These are phyloP conservation scores for Schwanniomyces polymorphus DNA, from an alignment of 805 yeast genomes.

Conservation along the genomic window DNA sequence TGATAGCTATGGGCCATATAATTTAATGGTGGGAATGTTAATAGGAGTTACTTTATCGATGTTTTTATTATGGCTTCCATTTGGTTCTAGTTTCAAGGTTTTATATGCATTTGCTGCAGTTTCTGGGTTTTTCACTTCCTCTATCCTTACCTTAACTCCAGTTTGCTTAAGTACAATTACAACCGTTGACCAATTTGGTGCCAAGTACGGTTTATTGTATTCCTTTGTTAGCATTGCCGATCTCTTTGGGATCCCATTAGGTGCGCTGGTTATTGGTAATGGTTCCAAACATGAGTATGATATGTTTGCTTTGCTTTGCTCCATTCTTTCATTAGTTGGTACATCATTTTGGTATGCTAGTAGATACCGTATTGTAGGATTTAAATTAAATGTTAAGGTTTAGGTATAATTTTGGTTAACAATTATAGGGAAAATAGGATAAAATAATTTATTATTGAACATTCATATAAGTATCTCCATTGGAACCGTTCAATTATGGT, in stretches of 20 bases:
- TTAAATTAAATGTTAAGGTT: constrained; percentile 20
- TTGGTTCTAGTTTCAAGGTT: constrained; percentile 44
- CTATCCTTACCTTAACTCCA: constrained; percentile 65
- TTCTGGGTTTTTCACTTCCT: constrained; percentile 61
- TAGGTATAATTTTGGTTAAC: constrained; percentile 3
- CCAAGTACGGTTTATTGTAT: constrained; percentile 66
- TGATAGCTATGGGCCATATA: constrained; percentile 56
- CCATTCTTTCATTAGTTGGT: constrained; percentile 25
- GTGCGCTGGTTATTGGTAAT: constrained; percentile 35
- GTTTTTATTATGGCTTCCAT: constrained; percentile 66
- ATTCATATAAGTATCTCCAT: too few relatives aligned
- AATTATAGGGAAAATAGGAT: not conserved
- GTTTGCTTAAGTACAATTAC: constrained; percentile 65
- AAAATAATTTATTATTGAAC: not conserved
- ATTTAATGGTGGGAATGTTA: constrained; percentile 53
- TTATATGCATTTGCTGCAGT: constrained; percentile 53
- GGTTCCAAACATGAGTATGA: constrained; percentile 25
- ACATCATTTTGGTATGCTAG: constrained; percentile 27
- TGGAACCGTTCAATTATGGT: too few relatives aligned
- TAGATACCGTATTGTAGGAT: constrained; percentile 32
- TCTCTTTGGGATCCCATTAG: constrained; percentile 37
- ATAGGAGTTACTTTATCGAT: constrained; percentile 45
- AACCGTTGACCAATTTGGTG: constrained; percentile 65
- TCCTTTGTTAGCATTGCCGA: constrained; percentile 51
- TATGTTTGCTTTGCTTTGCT: constrained; percentile 34